These are phyloP conservation scores for Metarhizium album DNA, from an alignment of 2,329 filamentous ascomycete genomes.

Conservation along the genomic window DNA sequence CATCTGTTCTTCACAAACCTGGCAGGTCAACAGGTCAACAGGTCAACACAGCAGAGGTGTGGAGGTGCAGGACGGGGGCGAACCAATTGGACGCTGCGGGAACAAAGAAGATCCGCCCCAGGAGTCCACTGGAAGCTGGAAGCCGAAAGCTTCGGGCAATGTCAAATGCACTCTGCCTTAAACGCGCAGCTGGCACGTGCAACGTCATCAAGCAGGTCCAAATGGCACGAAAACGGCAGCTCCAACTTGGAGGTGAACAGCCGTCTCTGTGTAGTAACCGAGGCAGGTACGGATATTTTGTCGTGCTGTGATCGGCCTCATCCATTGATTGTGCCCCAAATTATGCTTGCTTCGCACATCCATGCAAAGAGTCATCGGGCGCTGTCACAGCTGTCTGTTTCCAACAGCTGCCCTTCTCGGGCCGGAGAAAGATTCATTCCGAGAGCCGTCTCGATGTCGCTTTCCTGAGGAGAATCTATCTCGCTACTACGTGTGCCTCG, in stretches of 20 bases:
- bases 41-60: conserved; percentile 4
- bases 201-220: background rate
- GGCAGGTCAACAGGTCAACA: background rate
- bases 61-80: conserved; percentile 2
- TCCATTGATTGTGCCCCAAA: background rate
- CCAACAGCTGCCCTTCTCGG: background rate
- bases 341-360: background rate
- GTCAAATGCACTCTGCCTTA: background rate
- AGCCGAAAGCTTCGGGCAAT: background rate
- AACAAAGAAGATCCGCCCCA: conserved; percentile 13
- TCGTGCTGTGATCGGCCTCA: background rate
- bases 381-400: background rate
- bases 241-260: no score
- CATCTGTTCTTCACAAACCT: conserved; percentile 19
- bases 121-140: background rate
- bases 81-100: conserved; percentile 11
- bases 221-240: background rate
- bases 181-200: background rate
- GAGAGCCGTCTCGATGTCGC: no score
- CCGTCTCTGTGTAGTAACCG: no score
- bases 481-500: no score
- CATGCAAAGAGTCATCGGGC: background rate
- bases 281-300: no score
- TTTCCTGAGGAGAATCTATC: no score
- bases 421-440: no score